Evolutionary conservation across 805 yeast species (phyloP), one percentile per base, ranked within the genome.

Genomic region (Zygosaccharomyces kombuchaensis): DNA sequence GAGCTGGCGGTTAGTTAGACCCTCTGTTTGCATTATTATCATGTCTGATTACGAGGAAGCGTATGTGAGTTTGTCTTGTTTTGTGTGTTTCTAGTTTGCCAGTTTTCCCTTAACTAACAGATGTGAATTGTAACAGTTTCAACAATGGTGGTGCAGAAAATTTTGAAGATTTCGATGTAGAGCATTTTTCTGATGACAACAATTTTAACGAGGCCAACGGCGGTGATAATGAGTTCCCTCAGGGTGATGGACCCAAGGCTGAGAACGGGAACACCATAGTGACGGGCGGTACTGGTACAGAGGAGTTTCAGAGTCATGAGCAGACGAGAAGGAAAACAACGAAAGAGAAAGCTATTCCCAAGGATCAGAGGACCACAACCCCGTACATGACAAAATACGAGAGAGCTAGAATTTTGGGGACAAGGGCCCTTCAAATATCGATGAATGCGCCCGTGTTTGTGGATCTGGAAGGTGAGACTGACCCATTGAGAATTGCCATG

Each of bases 361-460:
- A 79, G 57, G 96, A 87, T 17, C 73, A 86, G 54, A 80, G 99
- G 68, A 77, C 89, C 22, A 93, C 99, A 10, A 93, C 99, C 4
- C 99, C 99, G 44, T 93, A 91, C 66, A 90, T 93, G 98, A 93
- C 99, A 47, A 93, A 95, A 65, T 93, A 93, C 67, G 99, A 93
- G 74, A 80, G 97, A 58, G 99, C 99, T 6, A 81, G 99, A 72
- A 88, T 93, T 50, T 77, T 93, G 60, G 99, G 99, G 22, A 93
- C 99, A 9, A 79, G 99, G 59, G 99, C 99, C 1, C 73, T 93
- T 54, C 99, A 93, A 69, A 91, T 93, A 59, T 88, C 97, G 22
- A 86, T 93, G 87, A 93, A 93, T 64, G 99, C 99, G 1, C 99
- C 99, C 2, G 98, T 93, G 2, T 77, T 93, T 63, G 99, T 93